Evolutionary conservation across 345 rosid species (phyloP).

Genomic region (Bruguiera sexangula): DNA sequence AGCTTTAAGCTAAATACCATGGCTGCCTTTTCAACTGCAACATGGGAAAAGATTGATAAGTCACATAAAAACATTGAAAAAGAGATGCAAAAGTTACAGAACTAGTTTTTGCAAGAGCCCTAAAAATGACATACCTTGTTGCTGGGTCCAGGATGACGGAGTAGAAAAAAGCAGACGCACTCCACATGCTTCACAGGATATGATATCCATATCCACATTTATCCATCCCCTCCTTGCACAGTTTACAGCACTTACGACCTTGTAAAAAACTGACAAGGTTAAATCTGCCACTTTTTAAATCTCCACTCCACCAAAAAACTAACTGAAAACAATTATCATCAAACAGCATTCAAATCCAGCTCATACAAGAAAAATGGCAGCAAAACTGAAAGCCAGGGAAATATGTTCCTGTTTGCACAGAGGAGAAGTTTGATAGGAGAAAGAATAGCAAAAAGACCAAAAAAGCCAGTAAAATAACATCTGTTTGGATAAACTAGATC

Average conservation of each 20-base stretch:
- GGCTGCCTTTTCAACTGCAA: constrained; percentile 85
- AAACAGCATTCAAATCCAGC: too few relatives aligned
- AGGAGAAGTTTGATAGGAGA: too few relatives aligned
- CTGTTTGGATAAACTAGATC: too few relatives aligned
- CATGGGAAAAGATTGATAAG: constrained; percentile 18
- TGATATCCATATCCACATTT: constrained; percentile 68
- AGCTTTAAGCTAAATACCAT: constrained; percentile 85
- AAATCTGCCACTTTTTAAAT: neutral
- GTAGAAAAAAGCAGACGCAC: constrained; percentile 75
- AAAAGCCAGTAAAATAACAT: too few relatives aligned
- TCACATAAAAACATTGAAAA: constrained; percentile 13
- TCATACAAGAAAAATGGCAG: too few relatives aligned
- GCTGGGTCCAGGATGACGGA: constrained; percentile 77
- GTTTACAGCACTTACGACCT: constrained; percentile 87
- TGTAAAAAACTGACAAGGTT: constrained; percentile 18
- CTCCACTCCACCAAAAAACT: neutral
- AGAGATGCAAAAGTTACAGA: neutral
- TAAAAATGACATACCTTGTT: constrained; percentile 55
- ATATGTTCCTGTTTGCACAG: too few relatives aligned
- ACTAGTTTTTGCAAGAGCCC: neutral
- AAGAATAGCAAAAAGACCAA: too few relatives aligned
- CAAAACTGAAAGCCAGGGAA: too few relatives aligned
- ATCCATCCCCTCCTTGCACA: constrained; percentile 96
- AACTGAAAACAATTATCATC: neutral
- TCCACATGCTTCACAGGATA: constrained; percentile 91